A percentile compares a stretch with the other conserved stretches of the same genome.
These are phyloP conservation scores for Inonotus hispidus DNA, from an alignment of 1,284 basidiomycete genomes.

Conservation along the genomic window DNA sequence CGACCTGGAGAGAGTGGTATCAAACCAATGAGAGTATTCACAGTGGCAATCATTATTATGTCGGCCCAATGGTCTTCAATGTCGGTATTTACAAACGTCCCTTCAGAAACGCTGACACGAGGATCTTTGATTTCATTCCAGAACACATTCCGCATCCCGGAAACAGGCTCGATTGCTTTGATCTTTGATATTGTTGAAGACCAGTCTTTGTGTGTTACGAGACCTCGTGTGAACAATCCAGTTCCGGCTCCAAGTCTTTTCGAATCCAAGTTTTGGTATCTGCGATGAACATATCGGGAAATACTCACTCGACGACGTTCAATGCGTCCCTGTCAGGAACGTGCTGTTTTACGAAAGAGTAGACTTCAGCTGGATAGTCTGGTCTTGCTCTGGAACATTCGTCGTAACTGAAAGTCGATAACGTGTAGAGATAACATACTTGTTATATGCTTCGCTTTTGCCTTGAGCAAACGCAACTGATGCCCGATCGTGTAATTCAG, in stretches of 20 bases:
- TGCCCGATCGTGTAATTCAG: background rate
- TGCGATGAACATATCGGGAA: background rate
- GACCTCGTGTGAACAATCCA: constrained; percentile 73
- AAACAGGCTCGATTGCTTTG: constrained; percentile 66
- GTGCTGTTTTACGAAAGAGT: constrained; percentile 49
- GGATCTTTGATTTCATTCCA: constrained; percentile 43
- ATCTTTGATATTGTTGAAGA: constrained; percentile 42
- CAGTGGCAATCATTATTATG: constrained; percentile 70
- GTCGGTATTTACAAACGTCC: constrained; percentile 58
- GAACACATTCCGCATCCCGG: constrained; percentile 65
- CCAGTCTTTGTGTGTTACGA: constrained; percentile 59
- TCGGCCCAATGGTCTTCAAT: constrained; percentile 67
- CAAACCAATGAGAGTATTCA: constrained; percentile 24
- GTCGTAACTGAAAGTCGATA: background rate
- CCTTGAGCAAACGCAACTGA: background rate
- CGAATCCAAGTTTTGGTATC: background rate
- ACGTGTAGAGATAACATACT: background rate
- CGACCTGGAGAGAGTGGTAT: background rate
- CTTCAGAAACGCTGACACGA: constrained; percentile 47
- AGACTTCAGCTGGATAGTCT: constrained; percentile 55
- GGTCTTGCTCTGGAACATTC: constrained; percentile 50
- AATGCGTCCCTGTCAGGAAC: constrained; percentile 35
- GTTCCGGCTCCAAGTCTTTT: constrained; percentile 66
- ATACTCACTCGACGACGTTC: constrained; percentile 63
- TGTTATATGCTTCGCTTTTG: background rate